Evolutionary conservation across 2,329 filamentous ascomycete species (phyloP).

Genomic region (Lachnellula hyalina): DNA sequence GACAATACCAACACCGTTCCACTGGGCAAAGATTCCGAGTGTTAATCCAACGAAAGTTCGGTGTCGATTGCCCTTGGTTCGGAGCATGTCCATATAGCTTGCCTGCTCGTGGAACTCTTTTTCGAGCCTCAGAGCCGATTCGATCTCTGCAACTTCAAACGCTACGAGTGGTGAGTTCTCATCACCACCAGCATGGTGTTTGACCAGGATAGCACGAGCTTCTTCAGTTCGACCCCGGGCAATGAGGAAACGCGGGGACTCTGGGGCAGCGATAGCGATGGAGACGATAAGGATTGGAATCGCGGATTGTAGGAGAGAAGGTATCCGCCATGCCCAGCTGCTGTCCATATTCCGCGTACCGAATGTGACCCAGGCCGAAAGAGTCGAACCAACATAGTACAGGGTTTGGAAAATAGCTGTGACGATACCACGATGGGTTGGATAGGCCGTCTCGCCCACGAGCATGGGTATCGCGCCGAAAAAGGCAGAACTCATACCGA

Average conservation of each 20-base stretch:
- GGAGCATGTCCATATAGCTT: slow-evolving; percentile 22
- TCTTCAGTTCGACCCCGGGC: slow-evolving; percentile 45
- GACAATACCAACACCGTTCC: slow-evolving; percentile 25
- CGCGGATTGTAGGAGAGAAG: slow-evolving; percentile 32
- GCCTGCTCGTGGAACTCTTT: slow-evolving; percentile 8
- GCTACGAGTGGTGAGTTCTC: slow-evolving; percentile 26
- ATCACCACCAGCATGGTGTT: slow-evolving; percentile 45
- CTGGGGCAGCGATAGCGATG: slow-evolving; percentile 38
- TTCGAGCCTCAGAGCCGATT: slow-evolving; percentile 19
- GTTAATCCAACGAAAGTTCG: slow-evolving; percentile 29
- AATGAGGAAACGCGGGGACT: slow-evolving; percentile 49
- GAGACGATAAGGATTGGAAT: slow-evolving; percentile 43
- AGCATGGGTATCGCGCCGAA: slow-evolving; percentile 9
- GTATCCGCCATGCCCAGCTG: slow-evolving; percentile 36
- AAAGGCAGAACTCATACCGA: slow-evolving; percentile 28
- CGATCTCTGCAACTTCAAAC: slow-evolving; percentile 25
- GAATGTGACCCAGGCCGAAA: slow-evolving; percentile 20
- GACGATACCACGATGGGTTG: slow-evolving; percentile 7
- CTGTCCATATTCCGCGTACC: slow-evolving; percentile 12
- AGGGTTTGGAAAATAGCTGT: slow-evolving; percentile 12
- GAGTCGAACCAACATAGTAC: slow-evolving; percentile 21
- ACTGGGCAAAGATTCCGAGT: slow-evolving; percentile 31
- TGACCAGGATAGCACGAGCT: slow-evolving; percentile 44
- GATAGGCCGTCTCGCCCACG: slow-evolving; percentile 13
- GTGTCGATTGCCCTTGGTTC: slow-evolving; percentile 26